Evolutionary conservation across 805 yeast genomes (phyloP).

Genomic region (Nakazawaea pomicola): DNA sequence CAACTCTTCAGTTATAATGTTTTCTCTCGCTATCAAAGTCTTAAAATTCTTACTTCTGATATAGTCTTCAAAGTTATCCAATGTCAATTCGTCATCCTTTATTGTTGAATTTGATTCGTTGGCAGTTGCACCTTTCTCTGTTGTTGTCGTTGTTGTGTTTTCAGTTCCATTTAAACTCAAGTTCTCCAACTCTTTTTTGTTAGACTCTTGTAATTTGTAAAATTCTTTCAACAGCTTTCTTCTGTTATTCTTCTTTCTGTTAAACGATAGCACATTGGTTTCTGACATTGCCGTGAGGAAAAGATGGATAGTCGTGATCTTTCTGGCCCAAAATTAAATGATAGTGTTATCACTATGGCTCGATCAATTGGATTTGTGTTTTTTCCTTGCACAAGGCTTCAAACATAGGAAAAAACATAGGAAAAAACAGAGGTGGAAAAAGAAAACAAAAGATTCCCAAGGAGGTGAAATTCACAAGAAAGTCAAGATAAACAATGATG

Average conservation of each 20-base stretch:
- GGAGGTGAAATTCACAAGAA: too few relatives aligned
- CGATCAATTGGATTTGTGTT: too few relatives aligned
- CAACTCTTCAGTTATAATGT: constrained; percentile 37
- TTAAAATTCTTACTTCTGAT: constrained; percentile 25
- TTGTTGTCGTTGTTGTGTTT: too few relatives aligned
- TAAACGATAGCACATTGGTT: constrained; percentile 5
- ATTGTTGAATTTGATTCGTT: not conserved
- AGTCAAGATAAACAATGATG: too few relatives aligned
- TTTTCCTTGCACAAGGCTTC: too few relatives aligned
- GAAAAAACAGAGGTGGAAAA: too few relatives aligned
- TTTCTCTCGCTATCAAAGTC: constrained; percentile 30
- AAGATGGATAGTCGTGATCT: too few relatives aligned
- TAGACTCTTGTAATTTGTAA: constrained; percentile 31
- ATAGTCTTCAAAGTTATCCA: constrained; percentile 28
- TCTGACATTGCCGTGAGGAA: constrained; percentile 2
- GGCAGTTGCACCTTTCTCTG: too few relatives aligned
- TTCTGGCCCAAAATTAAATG: too few relatives aligned
- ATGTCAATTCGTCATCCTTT: constrained; percentile 19
- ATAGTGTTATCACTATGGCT: too few relatives aligned
- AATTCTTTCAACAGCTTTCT: constrained; percentile 37
- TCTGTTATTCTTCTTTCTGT: constrained; percentile 20
- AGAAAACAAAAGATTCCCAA: too few relatives aligned
- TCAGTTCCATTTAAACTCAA: constrained; percentile 8
- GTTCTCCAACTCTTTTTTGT: constrained; percentile 18
- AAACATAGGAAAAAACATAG: too few relatives aligned